Conservation (phyloP, 2,329 filamentous ascomycete genomes). For the Epicoccum sorghinum region DNA sequence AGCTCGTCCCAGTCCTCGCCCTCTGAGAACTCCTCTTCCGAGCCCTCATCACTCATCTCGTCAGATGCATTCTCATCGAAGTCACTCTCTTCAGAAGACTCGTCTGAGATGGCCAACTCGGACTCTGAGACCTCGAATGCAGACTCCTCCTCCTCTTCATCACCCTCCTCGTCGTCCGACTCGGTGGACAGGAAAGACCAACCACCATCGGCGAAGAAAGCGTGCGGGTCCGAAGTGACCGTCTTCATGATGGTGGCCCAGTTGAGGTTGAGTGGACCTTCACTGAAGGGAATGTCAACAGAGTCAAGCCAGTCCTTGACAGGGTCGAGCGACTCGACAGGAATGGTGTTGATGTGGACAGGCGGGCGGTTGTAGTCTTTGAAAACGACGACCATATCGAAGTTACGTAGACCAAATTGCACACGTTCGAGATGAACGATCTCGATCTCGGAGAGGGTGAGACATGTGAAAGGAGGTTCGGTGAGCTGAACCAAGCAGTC, state of each 20-base stretch:
- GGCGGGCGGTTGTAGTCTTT: constrained; percentile 94
- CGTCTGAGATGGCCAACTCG: constrained; percentile 75
- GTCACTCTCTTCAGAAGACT: constrained; percentile 85
- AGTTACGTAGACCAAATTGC: constrained; percentile 96
- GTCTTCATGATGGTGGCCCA: constrained; percentile 99
- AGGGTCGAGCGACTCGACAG: constrained; percentile 89
- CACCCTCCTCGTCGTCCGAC: constrained; percentile 79
- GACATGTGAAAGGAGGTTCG: constrained; percentile 93
- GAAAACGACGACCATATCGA: constrained; percentile 97
- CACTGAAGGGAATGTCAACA: constrained; percentile 90
- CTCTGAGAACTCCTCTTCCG: constrained; percentile 59
- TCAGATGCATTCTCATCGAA: constrained; percentile 89
- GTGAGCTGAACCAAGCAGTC: constrained; percentile 97
- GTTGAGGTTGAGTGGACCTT: constrained; percentile 96
- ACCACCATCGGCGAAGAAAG: constrained; percentile 93
- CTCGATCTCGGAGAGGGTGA: constrained; percentile 95
- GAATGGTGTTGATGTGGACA: constrained; percentile 96
- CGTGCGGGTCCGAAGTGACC: constrained; percentile 88
- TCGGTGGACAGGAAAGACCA: constrained; percentile 93
- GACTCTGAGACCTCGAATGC: constrained; percentile 90
- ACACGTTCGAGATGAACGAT: constrained; percentile 96
- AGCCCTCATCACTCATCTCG: constrained; percentile 72
- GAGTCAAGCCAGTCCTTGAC: constrained; percentile 98
- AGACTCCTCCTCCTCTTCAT: constrained; percentile 82
- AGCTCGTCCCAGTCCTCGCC: constrained; percentile 95